phyloP scores from a whole-genome alignment of 2,329 filamentous ascomycete genomes.

The Acephala macrosclerotiorum region DNA sequence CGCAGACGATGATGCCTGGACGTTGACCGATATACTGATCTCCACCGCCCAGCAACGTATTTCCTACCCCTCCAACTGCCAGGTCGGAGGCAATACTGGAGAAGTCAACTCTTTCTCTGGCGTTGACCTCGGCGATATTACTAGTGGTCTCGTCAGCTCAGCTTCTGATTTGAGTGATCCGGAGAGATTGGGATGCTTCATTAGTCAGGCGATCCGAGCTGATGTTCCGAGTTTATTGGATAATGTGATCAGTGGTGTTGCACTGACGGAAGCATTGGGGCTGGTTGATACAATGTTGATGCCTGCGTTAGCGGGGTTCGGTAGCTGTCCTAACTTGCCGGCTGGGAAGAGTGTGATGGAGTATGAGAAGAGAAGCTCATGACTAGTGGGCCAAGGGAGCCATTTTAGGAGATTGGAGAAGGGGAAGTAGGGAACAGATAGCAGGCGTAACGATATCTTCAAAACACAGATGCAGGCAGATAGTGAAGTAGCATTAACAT shows the following conservation, averaged over 20 bases:
- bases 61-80: conserved; percentile 43
- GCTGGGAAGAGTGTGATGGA: conserved; percentile 22
- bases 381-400: conserved; percentile 19
- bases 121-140: conserved; percentile 51
- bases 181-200: conserved; percentile 27
- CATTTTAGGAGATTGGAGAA: background rate
- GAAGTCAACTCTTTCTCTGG: conserved; percentile 59
- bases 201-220: conserved; percentile 25
- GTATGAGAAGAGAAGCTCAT: conserved; percentile 26
- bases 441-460: too few relatives aligned
- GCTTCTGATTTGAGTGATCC: conserved; percentile 34
- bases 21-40: conserved; percentile 49
- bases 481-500: too few relatives aligned
- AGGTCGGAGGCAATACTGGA: conserved; percentile 59
- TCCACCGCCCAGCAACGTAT: conserved; percentile 40
- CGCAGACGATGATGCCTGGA: conserved; percentile 47
- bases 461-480: background rate
- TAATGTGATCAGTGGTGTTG: conserved; percentile 23
- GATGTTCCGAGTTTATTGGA: conserved; percentile 28
- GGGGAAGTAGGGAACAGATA: background rate
- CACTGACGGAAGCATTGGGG: conserved; percentile 10
- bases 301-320: conserved; percentile 25
- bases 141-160: conserved; percentile 50
- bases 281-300: conserved; percentile 24
- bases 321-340: conserved; percentile 25